Percentiles rank a stretch among this genome's conserved stretches.
Conservation (phyloP, 495 filamentous ascomycete genomes). For the Parathielavia appendiculata region DNA sequence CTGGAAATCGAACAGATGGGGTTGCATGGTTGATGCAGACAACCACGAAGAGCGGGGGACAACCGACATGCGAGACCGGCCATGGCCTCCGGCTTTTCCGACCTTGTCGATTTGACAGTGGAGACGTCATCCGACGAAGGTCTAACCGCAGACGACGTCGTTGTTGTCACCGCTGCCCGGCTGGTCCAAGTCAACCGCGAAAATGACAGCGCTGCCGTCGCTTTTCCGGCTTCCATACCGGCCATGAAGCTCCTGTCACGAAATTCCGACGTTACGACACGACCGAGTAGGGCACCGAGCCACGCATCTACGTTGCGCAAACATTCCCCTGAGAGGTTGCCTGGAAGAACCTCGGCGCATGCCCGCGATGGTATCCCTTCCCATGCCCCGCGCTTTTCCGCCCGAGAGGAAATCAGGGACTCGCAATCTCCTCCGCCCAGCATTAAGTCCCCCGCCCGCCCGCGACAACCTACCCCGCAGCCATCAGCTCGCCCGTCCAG, state of each 20-base stretch:
- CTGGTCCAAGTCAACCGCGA: not conserved
- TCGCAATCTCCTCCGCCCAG: slow-evolving; percentile 14
- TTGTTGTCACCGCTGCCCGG: not conserved
- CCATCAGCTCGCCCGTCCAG: slow-evolving; percentile 9
- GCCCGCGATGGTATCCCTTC: slow-evolving; percentile 4
- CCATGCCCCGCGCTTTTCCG: not conserved
- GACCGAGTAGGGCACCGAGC: not conserved
- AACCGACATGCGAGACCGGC: not conserved
- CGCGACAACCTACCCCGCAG: slow-evolving; percentile 11
- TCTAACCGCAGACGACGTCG: slow-evolving; percentile 9
- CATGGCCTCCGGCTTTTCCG: not conserved
- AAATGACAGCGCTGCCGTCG: not conserved
- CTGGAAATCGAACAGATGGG: not conserved
- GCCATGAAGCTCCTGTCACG: not conserved
- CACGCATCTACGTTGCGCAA: not conserved
- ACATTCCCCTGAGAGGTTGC: slow-evolving; percentile 5
- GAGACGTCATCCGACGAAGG: slow-evolving; percentile 10
- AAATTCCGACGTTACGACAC: not conserved
- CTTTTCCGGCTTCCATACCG: not conserved
- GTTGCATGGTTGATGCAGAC: not conserved
- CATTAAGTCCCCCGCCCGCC: not conserved
- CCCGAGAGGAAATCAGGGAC: slow-evolving; percentile 13
- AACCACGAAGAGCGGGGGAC: not conserved
- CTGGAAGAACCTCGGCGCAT: not conserved
- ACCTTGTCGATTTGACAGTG: slow-evolving; percentile 14